Evolutionary conservation across 352 stramenopile species (phyloP).

Genomic region (Globisporangium takayamanum): DNA sequence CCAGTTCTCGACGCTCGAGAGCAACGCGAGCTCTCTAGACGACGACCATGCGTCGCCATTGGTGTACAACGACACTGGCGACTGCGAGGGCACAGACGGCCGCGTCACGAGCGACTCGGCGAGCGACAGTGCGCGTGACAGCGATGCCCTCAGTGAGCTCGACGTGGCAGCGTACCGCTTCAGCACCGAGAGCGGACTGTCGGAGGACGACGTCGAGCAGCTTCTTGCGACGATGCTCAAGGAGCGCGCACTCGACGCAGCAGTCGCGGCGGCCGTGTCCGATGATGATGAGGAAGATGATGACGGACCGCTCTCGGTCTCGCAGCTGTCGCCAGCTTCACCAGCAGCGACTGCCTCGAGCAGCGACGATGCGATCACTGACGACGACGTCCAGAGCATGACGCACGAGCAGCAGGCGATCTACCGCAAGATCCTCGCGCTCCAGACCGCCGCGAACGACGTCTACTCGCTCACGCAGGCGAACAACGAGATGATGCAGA

Average conservation of each 20-base stretch:
- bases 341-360: neutral
- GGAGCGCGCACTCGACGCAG: no score
- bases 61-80: neutral
- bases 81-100: neutral
- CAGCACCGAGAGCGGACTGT: constrained; percentile 11
- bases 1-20: constrained; percentile 2
- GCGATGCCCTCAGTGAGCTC: constrained; percentile 5
- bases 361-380: neutral
- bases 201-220: constrained; percentile 12
- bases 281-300: neutral
- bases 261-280: neutral
- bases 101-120: neutral
- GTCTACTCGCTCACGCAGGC: constrained; percentile 33
- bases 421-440: constrained; percentile 27
- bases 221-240: constrained; percentile 4
- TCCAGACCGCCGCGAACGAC: constrained; percentile 31
- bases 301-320: no score
- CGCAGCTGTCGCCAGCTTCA: no score
- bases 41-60: neutral
- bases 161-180: constrained; percentile 11
- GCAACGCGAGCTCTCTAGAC: neutral
- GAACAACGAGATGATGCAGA: constrained; percentile 35
- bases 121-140: neutral
- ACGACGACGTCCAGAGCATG: neutral
- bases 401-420: constrained; percentile 9